Evolutionary conservation across 2,329 filamentous ascomycete genomes (phyloP), one percentile per base, ranked within the genome.

Genomic region (Myriosclerotinia duriaeana): DNA sequence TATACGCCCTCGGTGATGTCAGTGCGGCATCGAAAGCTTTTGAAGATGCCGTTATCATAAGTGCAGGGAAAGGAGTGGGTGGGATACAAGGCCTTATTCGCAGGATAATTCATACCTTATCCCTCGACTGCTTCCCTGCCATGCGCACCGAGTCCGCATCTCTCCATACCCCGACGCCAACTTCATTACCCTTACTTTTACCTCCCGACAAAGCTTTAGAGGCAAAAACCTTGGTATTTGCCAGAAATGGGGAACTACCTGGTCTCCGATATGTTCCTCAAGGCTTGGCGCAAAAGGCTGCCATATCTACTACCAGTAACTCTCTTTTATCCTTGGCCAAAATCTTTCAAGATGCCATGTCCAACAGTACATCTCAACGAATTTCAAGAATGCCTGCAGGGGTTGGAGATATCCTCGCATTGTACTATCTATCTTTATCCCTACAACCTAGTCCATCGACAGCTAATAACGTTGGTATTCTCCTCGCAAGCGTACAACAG

Each of bases 321-420:
- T 96, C 94, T 0, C 81, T 99, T 22, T 83, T 99, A 2, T 99
- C 95, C 0, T 81, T 99, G 52, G 95, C 95, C 30, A 99, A 99
- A 78, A 99, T 99, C 46, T 96, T 97, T 71, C 95, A 99, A 78
- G 95, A 99, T 79, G 89, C 91, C 40, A 94, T 97, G 87, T 92
- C 94, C 2, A 92, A 86, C 59, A 74, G 66, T 50, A 75, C 65
- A 61, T 73, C 73, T 26, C 81, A 84, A 14, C 80, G 80, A 50
- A 80, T 85, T 14, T 79, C 86, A 30, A 85, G 85, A 67, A 86
- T 87, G 66, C 85, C 88, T 3, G 88, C 89, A 54, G 90, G 92
- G 1, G 92, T 98, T 34, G 88, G 92, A 53, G 95, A 99, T 74
- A 98, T 99, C 48, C 80, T 99, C 46, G 92, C 93, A 1, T 84